Base-by-base conservation (phyloP, 768 basidiomycete species). In the Sporobolomyces roseus region DNA sequence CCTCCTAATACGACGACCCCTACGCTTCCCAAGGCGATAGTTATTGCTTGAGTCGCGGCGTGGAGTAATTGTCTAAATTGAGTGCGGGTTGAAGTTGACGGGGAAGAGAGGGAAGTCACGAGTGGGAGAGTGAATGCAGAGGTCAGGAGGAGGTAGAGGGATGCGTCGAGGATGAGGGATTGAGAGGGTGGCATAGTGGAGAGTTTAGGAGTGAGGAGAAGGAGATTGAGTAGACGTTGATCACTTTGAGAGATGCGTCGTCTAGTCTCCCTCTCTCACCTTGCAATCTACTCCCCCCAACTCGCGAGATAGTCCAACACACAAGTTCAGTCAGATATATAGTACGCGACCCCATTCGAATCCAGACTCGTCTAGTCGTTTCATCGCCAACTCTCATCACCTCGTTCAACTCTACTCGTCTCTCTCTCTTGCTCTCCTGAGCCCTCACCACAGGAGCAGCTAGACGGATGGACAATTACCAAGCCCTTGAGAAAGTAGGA, bases 401-500 rank as follows among this genome's bases (percentile, higher is more conserved):
- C 49, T 50, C 49, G 12, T 7, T 46, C 45, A 13, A 13, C 6
- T n/a, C n/a, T n/a, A n/a, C n/a, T n/a, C n/a, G n/a, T 23, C 6
- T 21, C 21, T 46, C 45, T 23, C 21, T 46, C 21, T 23, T 13
- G 21, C 45, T 46, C 45, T 21, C 7, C 14, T 13, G 45, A 46
- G 45, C 10, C 10, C 38, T 41, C 38, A n/a, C 38, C 10, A 9
- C 38, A 41, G 17, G 9, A 41, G 10, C 17, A 41, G 9, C 17
- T 9, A 9, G 17, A 9, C 17, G 17, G 12, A 71, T 71, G 70
- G 70, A 71, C 9, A 66, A 71, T 35, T 71, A 71, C 61, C 55
- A 65, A 43, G 60, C 61, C 10, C 49, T 71, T 55, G 70, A 71
- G 29, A 71, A 71, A 36, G 70, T 71, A 29, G 70, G 70, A 29